These are phyloP conservation scores for Echium plantagineum DNA, from an alignment of 257 asterid genomes.

Conservation along the genomic window DNA sequence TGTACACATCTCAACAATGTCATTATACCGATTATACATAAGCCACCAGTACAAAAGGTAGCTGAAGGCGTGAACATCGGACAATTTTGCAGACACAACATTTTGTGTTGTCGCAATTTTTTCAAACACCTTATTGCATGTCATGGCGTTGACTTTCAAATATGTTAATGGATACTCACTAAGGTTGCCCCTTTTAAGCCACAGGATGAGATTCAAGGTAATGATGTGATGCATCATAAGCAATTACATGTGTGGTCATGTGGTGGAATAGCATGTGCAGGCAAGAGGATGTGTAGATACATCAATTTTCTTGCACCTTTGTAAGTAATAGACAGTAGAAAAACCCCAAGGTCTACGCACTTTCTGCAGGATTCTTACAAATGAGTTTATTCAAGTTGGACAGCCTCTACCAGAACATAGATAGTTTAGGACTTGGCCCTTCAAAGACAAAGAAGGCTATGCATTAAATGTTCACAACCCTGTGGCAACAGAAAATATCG, in stretches of 20 bases:
- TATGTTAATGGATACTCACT: too few relatives aligned
- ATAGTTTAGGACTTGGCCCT: background rate
- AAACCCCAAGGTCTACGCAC: too few relatives aligned
- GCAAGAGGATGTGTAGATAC: background rate
- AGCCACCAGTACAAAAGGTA: background rate
- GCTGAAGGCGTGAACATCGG: background rate
- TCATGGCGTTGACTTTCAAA: background rate
- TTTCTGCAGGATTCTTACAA: too few relatives aligned
- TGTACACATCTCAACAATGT: conserved; percentile 15
- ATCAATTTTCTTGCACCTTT: background rate
- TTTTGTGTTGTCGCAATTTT: background rate
- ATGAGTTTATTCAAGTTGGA: background rate
- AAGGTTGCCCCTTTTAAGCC: too few relatives aligned
- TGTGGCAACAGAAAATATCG: background rate
- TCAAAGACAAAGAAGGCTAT: background rate
- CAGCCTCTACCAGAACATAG: background rate
- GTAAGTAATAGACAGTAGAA: background rate
- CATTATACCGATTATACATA: too few relatives aligned
- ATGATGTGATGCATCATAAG: background rate
- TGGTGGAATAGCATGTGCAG: background rate
- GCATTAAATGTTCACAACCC: background rate
- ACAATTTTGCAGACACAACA: background rate
- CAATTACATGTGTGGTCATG: background rate
- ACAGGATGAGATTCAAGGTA: background rate
- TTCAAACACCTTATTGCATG: background rate